A percentile compares a stretch with the other conserved stretches of the same genome.
Conservation (phyloP, 23 red algal genomes). For the Chondrus crispus region DNA sequence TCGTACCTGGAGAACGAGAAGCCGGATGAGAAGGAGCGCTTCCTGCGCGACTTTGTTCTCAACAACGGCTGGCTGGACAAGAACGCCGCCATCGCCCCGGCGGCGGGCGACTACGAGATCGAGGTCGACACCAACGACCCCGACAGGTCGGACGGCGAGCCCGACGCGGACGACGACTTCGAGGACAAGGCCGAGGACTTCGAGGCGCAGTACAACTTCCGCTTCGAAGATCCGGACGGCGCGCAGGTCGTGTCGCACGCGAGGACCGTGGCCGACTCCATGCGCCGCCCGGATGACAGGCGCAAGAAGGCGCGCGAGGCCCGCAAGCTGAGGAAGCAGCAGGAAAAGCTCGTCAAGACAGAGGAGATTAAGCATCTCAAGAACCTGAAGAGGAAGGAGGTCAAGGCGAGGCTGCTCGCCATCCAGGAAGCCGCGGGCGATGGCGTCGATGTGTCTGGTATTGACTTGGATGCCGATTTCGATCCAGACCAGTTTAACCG, state of each 20-base stretch:
- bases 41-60: constrained; percentile 95
- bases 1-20: constrained; percentile 98
- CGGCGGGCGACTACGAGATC: constrained; percentile 47
- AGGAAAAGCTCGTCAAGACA: constrained; percentile 31
- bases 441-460: constrained; percentile 38
- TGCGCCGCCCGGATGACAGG: constrained; percentile 66
- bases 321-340: constrained; percentile 57
- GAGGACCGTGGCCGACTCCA: constrained; percentile 55
- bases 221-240: constrained; percentile 85
- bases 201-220: constrained; percentile 94
- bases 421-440: constrained; percentile 70
- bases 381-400: constrained; percentile 70
- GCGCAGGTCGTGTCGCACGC: constrained; percentile 68
- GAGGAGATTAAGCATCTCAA: constrained; percentile 80
- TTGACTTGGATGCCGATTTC: constrained; percentile 78
- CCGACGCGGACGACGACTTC: constrained; percentile 1
- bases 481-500: constrained; percentile 71
- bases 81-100: constrained; percentile 46
- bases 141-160: neutral
- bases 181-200: constrained; percentile 61
- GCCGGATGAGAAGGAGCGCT: constrained; percentile 87
- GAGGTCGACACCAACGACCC: constrained; percentile 51
- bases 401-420: constrained; percentile 57
- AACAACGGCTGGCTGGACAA: constrained; percentile 92
- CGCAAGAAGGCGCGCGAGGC: constrained; percentile 69